Evolutionary conservation across 2,329 filamentous ascomycete genomes (phyloP), one percentile per base, ranked within the genome.

Genomic region (Colletotrichum brevisporum): DNA sequence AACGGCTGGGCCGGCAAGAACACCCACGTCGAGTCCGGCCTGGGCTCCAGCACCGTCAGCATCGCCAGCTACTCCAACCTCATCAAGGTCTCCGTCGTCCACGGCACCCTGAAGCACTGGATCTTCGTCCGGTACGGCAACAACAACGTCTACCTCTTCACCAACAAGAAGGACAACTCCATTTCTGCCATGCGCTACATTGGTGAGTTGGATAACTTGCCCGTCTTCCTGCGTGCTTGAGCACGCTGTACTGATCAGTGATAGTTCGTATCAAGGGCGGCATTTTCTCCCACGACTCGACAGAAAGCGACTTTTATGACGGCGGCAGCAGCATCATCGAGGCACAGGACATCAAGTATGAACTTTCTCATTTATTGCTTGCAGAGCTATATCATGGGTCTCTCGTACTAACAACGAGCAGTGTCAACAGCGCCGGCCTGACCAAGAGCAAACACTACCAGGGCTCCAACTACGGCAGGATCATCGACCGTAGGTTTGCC

Each of bases 361-460:
- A 6, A 6, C 15, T 43, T 18, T 43, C 31, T 43, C 5, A 13
- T 15, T 43, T 8, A 8, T 15, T 43, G 5, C 15, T 15, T n/a
- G 15, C 41, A 43, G 41, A 43, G 15, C 8, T 10, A 15, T 4
- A 43, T 43, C 15, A 43, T 15, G 15, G 8, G 16, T 15, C 21
- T 8, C n/a, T 26, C 39, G 6, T 26, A 16, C 53, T 56, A 43
- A 56, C 53, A 10, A 27, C 10, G 24, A 36, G 27, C 10, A 75
- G 69, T 52, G 71, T 71, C 51, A 75, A 77, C 63, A 67, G 72
- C 13, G 72, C 71, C 13, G 76, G 76, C 13, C 72, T 80, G 54
- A 80, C 79, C 0, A 80, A 80, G 74, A 79, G 77, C 60, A 82
- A 82, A 67, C 80, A 81, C 69, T 82, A 82, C 65, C 78, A 80